Evolutionary conservation across 768 basidiomycete genomes (phyloP).

Genomic region (Polyporus arcularius): DNA sequence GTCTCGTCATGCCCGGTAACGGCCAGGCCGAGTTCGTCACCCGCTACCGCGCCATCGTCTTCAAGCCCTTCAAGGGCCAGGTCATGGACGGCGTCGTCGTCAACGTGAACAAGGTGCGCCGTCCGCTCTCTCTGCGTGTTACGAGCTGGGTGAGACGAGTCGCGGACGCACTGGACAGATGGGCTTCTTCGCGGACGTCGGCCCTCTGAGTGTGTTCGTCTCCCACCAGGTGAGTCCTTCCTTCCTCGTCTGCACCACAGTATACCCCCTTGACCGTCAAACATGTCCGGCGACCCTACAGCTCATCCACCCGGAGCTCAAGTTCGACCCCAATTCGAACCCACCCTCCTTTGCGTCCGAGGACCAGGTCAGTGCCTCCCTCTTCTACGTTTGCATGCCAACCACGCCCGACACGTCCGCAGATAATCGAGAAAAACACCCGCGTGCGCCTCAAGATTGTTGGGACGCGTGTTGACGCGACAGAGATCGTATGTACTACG

Average conservation of each 20-base stretch:
- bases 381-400: background rate
- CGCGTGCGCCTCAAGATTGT: slow-evolving; percentile 94
- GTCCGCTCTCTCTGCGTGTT: background rate
- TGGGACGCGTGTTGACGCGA: slow-evolving; percentile 97
- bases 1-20: slow-evolving; percentile 87
- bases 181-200: slow-evolving; percentile 98
- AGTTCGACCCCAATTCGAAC: slow-evolving; percentile 93
- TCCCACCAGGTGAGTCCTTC: slow-evolving; percentile 79
- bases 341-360: slow-evolving; percentile 96
- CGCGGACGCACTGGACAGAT: slow-evolving; percentile 54
- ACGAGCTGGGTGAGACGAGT: too few relatives aligned
- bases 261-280: background rate
- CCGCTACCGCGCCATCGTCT: slow-evolving; percentile 93
- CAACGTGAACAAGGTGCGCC: slow-evolving; percentile 88
- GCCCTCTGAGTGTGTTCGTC: slow-evolving; percentile 92
- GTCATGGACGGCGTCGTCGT: slow-evolving; percentile 96
- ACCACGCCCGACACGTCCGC: slow-evolving; percentile 9
- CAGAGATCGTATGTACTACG: slow-evolving; percentile 78
- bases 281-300: slow-evolving; percentile 29
- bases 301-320: slow-evolving; percentile 94
- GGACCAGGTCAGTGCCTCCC: slow-evolving; percentile 59
- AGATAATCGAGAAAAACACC: slow-evolving; percentile 94
- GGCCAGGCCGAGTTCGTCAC: slow-evolving; percentile 97
- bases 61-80: slow-evolving; percentile 99
- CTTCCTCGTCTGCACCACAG: background rate